Conservation (phyloP, 306 rosid species). For the cucumber (Cucumis sativus) region Cucumber_9930_V3 NC_026658.2:16569501-16570000, state of each 20-base stretch:
- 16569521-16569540: conserved; percentile 59
- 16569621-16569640: neutral
- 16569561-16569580: neutral
- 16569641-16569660: neutral
- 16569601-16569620: neutral
- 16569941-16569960: neutral
- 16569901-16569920: conserved; percentile 6
- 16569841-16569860: conserved; percentile 50
- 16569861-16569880: conserved; percentile 25
- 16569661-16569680: neutral
- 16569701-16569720: neutral
- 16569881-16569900: conserved; percentile 32
- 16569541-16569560: neutral
- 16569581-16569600: neutral
- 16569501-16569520: conserved; percentile 68
- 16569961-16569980: neutral
- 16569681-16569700: neutral
- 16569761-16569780: conserved; percentile 87
- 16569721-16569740: too few species aligned
- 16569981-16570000: neutral
- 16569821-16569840: conserved; percentile 58
- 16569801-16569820: conserved; percentile 61
- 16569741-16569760: neutral
- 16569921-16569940: neutral
- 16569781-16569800: conserved; percentile 93